Evolutionary conservation across 306 rosid genomes (phyloP), one percentile per base, ranked within the genome.

Genomic region (Canavalia ensiformis): DNA sequence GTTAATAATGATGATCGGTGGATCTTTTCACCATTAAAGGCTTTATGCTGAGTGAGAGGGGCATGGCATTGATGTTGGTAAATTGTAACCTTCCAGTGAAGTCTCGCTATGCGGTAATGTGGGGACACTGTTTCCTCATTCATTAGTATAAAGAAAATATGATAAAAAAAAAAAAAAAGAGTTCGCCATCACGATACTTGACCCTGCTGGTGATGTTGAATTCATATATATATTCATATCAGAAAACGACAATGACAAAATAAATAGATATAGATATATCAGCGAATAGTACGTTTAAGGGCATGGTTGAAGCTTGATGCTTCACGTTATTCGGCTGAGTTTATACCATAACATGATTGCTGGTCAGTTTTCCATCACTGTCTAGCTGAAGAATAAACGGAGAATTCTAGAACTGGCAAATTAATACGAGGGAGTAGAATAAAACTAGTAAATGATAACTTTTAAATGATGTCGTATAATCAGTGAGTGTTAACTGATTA

Each of bases 371-470:
- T 33, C 59, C 39, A 4, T 70, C 59, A 41, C 51, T 64, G n/a
- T 39, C 70, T 44, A 6, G 1, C 44, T 1, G 8, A 10, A 59
- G 12, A 59, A 13, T 30, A 11, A n/a, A 74, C 30, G 57, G 30
- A 11, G 52, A 4, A 60, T 33, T 58, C 6, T 18, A 7, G 42
- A 37, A 55, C n/a, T 52, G 34, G 1, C 42, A 31, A 55, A 42
- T 25, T 8, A 29, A 50, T 33, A 29, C 4, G 46, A 33, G 3
- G 34, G 8, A 1, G 12, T 47, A 29, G 10, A 50, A 50, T 6
- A 50, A 50, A 50, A 71, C 47, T 13, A 71, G 76, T n/a, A 54
- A 54, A 25, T 39, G 35, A 57, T 33, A 75, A 29, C 58, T 45
- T 30, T 8, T 44, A 34, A 45, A 45, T 75, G 47, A 59, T 6